Percentiles rank a stretch among this genome's conserved stretches.
phyloP scores from a whole-genome alignment of 352 stramenopile species.

The Globisporangium uncinulatum region DNA sequence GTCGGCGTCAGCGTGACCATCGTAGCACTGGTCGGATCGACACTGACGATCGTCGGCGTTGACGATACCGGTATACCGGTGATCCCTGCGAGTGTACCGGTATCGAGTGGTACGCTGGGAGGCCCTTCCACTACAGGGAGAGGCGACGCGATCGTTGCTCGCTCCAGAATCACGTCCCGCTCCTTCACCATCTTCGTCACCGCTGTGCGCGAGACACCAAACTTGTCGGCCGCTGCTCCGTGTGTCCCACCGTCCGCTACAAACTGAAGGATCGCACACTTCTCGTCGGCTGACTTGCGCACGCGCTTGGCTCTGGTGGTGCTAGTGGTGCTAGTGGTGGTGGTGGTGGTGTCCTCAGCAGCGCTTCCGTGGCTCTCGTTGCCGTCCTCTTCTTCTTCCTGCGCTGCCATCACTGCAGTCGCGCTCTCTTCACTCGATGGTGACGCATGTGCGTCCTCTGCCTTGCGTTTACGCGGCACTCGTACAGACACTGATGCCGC shows the following conservation, averaged over 20 bases:
- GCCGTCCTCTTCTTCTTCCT: neutral
- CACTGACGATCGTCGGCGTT: neutral
- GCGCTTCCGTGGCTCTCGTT: neutral
- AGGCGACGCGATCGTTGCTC: neutral
- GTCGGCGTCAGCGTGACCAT: neutral
- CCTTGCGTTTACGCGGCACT: conserved; percentile 8
- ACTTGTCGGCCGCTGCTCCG: conserved; percentile 41
- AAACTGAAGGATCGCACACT: conserved; percentile 46
- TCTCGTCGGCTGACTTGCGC: conserved; percentile 45
- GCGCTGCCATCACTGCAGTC: too few relatives aligned
- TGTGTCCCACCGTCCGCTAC: conserved; percentile 47
- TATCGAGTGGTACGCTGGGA: neutral
- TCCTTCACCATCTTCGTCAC: conserved; percentile 67
- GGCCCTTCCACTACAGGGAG: conserved; percentile 1
- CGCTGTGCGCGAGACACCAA: conserved; percentile 43
- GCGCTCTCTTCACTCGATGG: neutral
- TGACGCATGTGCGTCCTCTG: neutral
- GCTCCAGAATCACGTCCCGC: conserved; percentile 24
- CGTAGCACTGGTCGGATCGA: neutral
- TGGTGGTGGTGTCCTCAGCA: conserved; percentile 7
- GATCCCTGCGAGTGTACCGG: neutral
- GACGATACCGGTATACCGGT: neutral
- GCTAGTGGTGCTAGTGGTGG: neutral
- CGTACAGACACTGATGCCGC: neutral
- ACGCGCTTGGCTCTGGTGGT: conserved; percentile 19